Evolutionary conservation across 805 yeast species (phyloP), one percentile per base, ranked within the genome.

Genomic region (Lipomyces kockii): DNA sequence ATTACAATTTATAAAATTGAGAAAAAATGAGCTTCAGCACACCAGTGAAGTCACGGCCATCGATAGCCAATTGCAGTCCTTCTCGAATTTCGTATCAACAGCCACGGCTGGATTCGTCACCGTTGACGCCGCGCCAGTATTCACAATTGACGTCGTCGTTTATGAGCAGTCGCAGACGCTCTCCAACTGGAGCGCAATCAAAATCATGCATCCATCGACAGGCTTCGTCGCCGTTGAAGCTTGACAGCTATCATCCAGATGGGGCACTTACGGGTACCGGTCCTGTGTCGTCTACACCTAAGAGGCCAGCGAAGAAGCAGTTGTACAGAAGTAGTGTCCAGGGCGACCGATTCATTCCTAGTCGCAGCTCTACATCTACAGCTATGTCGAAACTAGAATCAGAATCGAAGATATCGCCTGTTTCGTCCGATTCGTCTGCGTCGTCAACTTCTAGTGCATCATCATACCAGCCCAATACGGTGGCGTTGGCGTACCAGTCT

Each of bases 281-380:
- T 74, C 80, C 79, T 2, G 76, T 74, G 57, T 76, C 76, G 65
- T 77, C 71, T 63, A 65, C 74, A 1, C 78, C 76, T 32, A 69
- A 68, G 61, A 62, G 64, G 49, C 66, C 64, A 43, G 73, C 69
- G 37, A 71, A 65, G 58, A 74, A 74, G 57, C 74, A 67, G 56
- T 61, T 75, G 22, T 63, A 72, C 64, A 61, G 75, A 60, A 65
- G 73, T 37, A 63, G 68, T 32, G 69, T 67, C 2, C 73, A 73
- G 52, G 77, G 84, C 8, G 91, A 88, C 73, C 78, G 91, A 66
- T 88, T 86, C 73, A 87, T 88, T 60, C 91, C 91, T 2, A 79
- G 85, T 39, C 76, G 88, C 60, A 85, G 83, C 72, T 78, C 83
- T 20, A 80, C 84, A 0, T 82, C 86, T 51, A 73, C 85, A 65